Base-by-base conservation (phyloP, 164 flowering plant species). In the Stephania yunnanensis region DNA sequence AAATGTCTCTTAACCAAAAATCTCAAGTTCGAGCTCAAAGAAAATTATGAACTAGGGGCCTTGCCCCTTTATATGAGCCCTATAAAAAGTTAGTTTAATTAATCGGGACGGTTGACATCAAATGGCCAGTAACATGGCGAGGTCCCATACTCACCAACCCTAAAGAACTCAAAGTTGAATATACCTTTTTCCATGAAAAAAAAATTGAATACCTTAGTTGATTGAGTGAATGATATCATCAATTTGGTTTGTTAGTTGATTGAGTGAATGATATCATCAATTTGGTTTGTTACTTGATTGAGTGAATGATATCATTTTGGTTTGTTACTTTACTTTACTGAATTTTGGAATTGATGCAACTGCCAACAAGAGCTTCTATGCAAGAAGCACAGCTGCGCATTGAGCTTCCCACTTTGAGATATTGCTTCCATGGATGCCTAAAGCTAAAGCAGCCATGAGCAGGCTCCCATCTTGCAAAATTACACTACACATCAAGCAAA, bases 401-500 rank as follows among this genome's bases (percentile, higher is more conserved):
- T 15, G 87, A 70, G 8, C 85, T 78, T 3, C 91, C 95, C 4
- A 93, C 73, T 55, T 88, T 87, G 63, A 88, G 87, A 83, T 93
- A 93, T 29, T 88, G 92, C 66, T 84, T 83, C 98, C 96, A 93
- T 50, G 98, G 98, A 75, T 93, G 89, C 8, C 80, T 30, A 67
- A 88, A 93, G 77, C 74, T 82, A 85, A 91, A 93, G 7, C 68
- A 73, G 30, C 97, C 95, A 73, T 92, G 98, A 10, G 87, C 81
- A 12, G 98, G 95, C 73, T 93, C 98, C 95, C 97, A 93, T 83
- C 84, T 84, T 0, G 97, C 95, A 70, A 91, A 88, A 80, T 90
- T 93, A 7, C 87, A 92, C 98, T 91, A 79, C 17, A 48, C 22
- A n/a, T 42, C n/a, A 65, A 17, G 29, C 58, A 74, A 67, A 2